Evolutionary conservation across 2,329 filamentous ascomycete species (phyloP).

Genomic region (Coniochaeta sp.): DNA sequence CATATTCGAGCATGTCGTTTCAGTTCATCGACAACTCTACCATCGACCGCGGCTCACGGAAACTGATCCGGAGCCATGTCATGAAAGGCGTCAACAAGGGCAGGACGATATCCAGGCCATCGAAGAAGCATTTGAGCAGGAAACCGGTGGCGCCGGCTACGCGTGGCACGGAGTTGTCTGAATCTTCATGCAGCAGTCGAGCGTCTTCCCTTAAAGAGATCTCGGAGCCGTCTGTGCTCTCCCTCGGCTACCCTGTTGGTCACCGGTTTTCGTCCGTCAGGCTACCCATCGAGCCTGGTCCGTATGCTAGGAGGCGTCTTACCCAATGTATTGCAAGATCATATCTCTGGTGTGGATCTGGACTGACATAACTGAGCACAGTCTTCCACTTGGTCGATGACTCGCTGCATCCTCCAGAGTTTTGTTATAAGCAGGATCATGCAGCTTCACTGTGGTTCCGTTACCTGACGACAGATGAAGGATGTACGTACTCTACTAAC

Average conservation of each 20-base stretch:
- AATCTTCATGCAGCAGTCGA: background rate
- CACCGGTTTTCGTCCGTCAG: background rate
- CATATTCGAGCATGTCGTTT: background rate
- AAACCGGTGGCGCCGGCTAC: background rate
- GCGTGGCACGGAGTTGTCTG: background rate
- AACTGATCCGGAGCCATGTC: constrained; percentile 6
- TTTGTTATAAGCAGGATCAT: background rate
- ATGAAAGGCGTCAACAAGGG: constrained; percentile 5
- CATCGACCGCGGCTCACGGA: background rate
- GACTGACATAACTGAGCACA: background rate
- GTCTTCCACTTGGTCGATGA: background rate
- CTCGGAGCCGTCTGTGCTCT: background rate
- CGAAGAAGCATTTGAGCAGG: background rate
- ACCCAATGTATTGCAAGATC: background rate
- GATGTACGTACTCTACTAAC: background rate
- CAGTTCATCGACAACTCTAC: constrained; percentile 2
- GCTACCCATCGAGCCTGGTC: background rate
- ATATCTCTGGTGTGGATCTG: background rate
- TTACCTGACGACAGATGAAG: background rate
- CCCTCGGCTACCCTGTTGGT: background rate
- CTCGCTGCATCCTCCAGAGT: background rate
- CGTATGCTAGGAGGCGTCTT: background rate
- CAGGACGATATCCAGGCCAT: background rate
- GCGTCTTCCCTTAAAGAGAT: background rate
- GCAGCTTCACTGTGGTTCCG: background rate